These are phyloP conservation scores for Ceratocystis ficicola DNA, from an alignment of 2,329 filamentous ascomycete species.

Conservation along the genomic window DNA sequence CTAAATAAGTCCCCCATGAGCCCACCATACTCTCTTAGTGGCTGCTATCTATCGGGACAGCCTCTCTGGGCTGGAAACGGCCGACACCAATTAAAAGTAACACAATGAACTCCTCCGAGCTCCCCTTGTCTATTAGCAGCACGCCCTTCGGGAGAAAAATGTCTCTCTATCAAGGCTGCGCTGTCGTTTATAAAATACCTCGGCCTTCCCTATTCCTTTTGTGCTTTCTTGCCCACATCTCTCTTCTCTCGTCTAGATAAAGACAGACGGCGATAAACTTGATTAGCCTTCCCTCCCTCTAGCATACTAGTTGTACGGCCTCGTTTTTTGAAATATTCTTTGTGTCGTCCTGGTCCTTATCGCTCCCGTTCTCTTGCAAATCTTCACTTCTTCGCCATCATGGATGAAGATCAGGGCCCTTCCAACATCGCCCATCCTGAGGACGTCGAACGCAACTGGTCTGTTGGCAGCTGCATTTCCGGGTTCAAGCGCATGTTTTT, in stretches of 20 bases:
- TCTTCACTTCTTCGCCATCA: conserved; percentile 25
- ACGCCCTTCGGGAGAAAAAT: neutral
- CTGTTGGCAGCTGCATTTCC: conserved; percentile 24
- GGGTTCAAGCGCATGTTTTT: conserved; percentile 34
- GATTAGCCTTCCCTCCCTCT: neutral
- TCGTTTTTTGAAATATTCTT: neutral
- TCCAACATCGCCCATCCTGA: conserved; percentile 37
- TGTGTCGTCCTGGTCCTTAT: neutral
- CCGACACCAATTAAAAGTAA: conserved; percentile 5
- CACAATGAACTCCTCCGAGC: neutral
- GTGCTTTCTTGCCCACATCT: neutral
- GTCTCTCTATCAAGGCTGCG: neutral
- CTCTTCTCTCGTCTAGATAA: neutral
- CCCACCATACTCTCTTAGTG: neutral
- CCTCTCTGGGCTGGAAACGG: neutral
- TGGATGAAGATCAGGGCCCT: conserved; percentile 47
- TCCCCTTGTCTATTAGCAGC: neutral
- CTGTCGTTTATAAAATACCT: neutral
- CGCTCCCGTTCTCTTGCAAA: neutral
- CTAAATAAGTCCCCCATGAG: neutral
- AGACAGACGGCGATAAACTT: neutral
- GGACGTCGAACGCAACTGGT: conserved; percentile 27
- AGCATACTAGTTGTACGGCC: neutral
- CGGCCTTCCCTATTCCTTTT: neutral
- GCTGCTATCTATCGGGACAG: neutral